Evolutionary conservation across 1,284 basidiomycete species (phyloP), one percentile per base, ranked within the genome.

Genomic region (Fistulinella cinereoalba): DNA sequence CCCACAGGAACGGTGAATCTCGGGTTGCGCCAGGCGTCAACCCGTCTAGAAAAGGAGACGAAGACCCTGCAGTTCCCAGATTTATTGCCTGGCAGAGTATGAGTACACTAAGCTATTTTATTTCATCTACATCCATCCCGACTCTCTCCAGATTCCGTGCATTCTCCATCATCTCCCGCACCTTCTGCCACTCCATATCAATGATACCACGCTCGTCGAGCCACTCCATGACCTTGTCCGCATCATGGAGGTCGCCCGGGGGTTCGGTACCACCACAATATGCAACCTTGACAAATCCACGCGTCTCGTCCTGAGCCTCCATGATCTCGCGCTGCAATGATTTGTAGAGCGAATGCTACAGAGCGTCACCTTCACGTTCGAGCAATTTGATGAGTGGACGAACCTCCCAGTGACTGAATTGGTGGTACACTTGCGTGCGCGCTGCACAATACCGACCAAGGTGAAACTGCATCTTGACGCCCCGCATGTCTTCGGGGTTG

Each of bases 321-420:
- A 79, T 72, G 9, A 89, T 72, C 64, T 88, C 82, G 18, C 65
- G 62, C 15, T 66, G 64, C 23, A 89, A 72, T 11, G 64, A 57
- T 42, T 73, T 70, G 66, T 84, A 88, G 23, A 88, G 70, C 8
- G 72, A 61, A 57, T 81, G 73, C 83, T 88, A 45, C n/a, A 13
- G 27, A 7, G n/a, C 19, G 18, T 55, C 38, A 47, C 36, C 37
- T n/a, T 47, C 31, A 19, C 31, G 37, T 39, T 44, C 18, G 13
- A 43, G 48, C 11, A 41, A 10, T 31, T n/a, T 32, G 29, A 24
- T 33, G 29, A 51, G 43, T 29, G 18, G 25, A 45, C 76, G 49
- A 56, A 91, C 91, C 81, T 89, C 88, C 91, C 92, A 94, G 58
- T 94, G 91, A 9, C 75, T 78, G 61, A 93, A 81, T 47, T 76